Evolutionary conservation across 2,329 filamentous ascomycete species (phyloP), one percentile per base, ranked within the genome.

Genomic region (Mycosphaerella sp.): DNA sequence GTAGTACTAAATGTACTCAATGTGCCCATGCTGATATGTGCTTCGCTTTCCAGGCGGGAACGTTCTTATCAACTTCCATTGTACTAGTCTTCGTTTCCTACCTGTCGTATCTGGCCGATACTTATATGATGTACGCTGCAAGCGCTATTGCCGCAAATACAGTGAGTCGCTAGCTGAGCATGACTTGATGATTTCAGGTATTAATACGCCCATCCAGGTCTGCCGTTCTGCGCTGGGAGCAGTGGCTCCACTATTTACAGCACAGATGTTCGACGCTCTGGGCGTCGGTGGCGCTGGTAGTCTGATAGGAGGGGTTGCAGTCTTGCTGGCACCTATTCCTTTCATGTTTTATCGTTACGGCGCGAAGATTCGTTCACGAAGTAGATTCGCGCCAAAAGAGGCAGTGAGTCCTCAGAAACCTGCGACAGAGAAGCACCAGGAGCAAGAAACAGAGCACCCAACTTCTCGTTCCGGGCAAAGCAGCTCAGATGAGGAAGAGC

Each of bases 91-190:
- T 82, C 57, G 74, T 81, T 42, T 66, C 71, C 27, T 76, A 74
- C 55, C 64, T 79, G 35, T 80, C 76, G 52, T 79, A 79, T 49
- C 68, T 80, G 7, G 73, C 77, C 37, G 77, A 80, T 59, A 68
- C 70, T 0, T 79, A 79, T 50, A 67, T 56, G 27, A 66, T 68
- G 66, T 71, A 58, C 47, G 66, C 64, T 39, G 63, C 63, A 4
- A 57, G 52, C 28, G 63, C 64, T 1, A 50, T 65, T 10, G 64
- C 64, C 10, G 64, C 59, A 2, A 66, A 53, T 9, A 48, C 46
- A n/a, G 46, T 25, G 21, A 25, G 21, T 25, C 21, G 21, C 21
- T 6, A 25, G 6, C 4, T 6, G 4, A 4, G 21, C 5, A 25
- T 6, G 21, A 25, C 21, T 25, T 25, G 2, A 25, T 25, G 21